Conservation (phyloP, 208 protist genomes). For the Wallacemonas sp. region DNA sequence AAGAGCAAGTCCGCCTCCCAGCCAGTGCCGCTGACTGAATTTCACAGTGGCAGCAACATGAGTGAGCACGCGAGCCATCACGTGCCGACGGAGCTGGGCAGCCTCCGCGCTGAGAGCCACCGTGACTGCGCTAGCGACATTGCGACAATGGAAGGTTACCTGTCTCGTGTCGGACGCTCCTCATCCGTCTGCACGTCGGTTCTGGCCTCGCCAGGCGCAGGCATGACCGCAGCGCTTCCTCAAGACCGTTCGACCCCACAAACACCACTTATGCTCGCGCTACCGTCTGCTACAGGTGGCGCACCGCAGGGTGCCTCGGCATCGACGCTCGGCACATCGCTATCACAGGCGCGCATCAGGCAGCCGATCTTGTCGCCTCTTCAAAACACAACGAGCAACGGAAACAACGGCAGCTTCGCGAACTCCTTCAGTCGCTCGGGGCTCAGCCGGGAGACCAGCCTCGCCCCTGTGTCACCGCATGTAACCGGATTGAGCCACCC, state of each 20-base stretch:
- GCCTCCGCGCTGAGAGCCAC: background rate
- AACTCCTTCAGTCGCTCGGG: slow-evolving; percentile 5
- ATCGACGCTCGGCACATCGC: too few relatives aligned
- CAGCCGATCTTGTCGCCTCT: background rate
- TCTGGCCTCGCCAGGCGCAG: background rate
- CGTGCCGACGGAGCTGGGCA: background rate
- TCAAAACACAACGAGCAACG: background rate
- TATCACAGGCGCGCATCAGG: background rate
- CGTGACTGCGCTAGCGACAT: slow-evolving; percentile 24
- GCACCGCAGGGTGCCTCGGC: too few relatives aligned
- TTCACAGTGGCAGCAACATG: slow-evolving; percentile 12
- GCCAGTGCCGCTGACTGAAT: slow-evolving; percentile 9
- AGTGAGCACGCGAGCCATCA: background rate
- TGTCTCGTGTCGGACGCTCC: slow-evolving; percentile 14
- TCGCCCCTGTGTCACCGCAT: background rate
- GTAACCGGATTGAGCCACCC: background rate
- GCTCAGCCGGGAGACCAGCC: background rate
- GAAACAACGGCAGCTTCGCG: background rate
- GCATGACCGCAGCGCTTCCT: background rate
- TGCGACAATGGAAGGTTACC: slow-evolving; percentile 38
- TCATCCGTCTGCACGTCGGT: slow-evolving; percentile 1
- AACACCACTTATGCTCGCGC: background rate
- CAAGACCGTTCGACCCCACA: background rate
- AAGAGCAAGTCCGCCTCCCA: slow-evolving; percentile 2
- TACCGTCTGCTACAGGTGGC: too few relatives aligned